A percentile compares a stretch with the other conserved stretches of the same genome.
Evolutionary conservation across 2,329 filamentous ascomycete species (phyloP).

Genomic region (Pyrenochaeta sp.): DNA sequence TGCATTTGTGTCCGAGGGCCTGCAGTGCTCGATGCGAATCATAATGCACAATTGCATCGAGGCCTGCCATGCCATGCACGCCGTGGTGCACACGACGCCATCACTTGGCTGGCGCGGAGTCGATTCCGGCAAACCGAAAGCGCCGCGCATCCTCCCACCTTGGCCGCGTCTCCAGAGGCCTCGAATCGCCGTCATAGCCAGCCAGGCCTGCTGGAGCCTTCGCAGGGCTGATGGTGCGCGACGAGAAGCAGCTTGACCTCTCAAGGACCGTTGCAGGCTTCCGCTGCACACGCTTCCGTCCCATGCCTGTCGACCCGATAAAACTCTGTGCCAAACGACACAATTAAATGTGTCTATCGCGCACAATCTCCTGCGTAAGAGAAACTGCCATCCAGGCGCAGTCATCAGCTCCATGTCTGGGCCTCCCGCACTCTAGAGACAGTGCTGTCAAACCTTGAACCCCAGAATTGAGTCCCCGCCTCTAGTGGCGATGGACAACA

Average conservation of each 20-base stretch:
- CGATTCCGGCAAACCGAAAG: conserved; percentile 25
- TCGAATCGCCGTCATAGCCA: conserved; percentile 25
- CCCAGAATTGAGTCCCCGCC: conserved; percentile 35
- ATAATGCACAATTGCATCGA: conserved; percentile 28
- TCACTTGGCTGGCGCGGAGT: conserved; percentile 21
- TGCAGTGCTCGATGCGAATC: conserved; percentile 33
- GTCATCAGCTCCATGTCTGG: conserved; percentile 16
- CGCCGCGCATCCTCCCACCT: conserved; percentile 16
- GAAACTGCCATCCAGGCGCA: conserved; percentile 16
- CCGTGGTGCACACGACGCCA: conserved; percentile 21
- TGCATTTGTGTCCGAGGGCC: conserved; percentile 25
- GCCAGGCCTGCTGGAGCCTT: conserved; percentile 9
- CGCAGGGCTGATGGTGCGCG: conserved; percentile 27
- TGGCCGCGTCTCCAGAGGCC: conserved; percentile 27
- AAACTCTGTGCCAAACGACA: conserved; percentile 27
- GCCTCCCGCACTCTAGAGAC: conserved; percentile 9
- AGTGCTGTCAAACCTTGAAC: conserved; percentile 20
- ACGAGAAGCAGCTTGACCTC: conserved; percentile 13
- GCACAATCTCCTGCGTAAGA: conserved; percentile 34
- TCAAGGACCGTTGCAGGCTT: conserved; percentile 1
- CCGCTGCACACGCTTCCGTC: conserved; percentile 19
- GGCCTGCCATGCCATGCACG: conserved; percentile 28
- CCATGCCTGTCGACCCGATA: conserved; percentile 26
- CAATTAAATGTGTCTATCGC: conserved; percentile 19
- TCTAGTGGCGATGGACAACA: conserved; percentile 26